Conservation (phyloP, 768 basidiomycete species). For the Rhodotorula kratochvilovae region DNA sequence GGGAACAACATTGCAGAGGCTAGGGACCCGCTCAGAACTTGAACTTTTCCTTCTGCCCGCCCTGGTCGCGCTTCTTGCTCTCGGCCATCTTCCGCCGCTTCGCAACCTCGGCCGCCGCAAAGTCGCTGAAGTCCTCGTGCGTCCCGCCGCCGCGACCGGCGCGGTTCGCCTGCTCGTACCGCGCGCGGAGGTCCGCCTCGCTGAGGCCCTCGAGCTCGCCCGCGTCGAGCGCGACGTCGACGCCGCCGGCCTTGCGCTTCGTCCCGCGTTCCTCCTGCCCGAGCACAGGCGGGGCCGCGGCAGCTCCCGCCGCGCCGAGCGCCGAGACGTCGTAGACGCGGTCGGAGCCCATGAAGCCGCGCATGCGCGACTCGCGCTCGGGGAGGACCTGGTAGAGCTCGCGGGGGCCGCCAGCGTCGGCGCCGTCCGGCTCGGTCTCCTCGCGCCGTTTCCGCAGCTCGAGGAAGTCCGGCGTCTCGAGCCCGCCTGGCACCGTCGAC, state of each 20-base stretch:
- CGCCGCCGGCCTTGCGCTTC: conserved; percentile 87
- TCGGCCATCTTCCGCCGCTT: conserved; percentile 69
- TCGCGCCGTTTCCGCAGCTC: conserved; percentile 79
- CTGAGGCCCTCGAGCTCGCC: conserved; percentile 81
- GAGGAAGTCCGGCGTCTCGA: conserved; percentile 97
- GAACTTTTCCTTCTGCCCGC: conserved; percentile 66
- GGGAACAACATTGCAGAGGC: not conserved
- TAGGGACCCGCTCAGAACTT: conserved; percentile 58
- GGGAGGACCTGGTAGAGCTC: conserved; percentile 91
- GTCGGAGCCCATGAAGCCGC: conserved; percentile 95
- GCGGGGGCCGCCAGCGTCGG: conserved; percentile 51
- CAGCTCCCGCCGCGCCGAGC: conserved; percentile 55
- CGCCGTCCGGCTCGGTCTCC: conserved; percentile 57
- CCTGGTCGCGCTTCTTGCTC: conserved; percentile 47
- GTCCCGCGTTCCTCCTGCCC: conserved; percentile 79
- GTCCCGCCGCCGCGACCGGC: conserved; percentile 55
- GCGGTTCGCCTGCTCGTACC: conserved; percentile 69
- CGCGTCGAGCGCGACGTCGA: conserved; percentile 87
- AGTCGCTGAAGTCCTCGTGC: conserved; percentile 80
- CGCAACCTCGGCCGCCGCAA: conserved; percentile 73
- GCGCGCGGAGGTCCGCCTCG: conserved; percentile 78
- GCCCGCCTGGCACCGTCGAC: conserved; percentile 91
- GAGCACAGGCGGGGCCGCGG: conserved; percentile 60
- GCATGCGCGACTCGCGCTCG: conserved; percentile 77
- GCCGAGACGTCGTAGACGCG: conserved; percentile 80